Base-by-base conservation (phyloP, 2,329 filamentous ascomycete species). In the Ceratocystis cubensis region DNA sequence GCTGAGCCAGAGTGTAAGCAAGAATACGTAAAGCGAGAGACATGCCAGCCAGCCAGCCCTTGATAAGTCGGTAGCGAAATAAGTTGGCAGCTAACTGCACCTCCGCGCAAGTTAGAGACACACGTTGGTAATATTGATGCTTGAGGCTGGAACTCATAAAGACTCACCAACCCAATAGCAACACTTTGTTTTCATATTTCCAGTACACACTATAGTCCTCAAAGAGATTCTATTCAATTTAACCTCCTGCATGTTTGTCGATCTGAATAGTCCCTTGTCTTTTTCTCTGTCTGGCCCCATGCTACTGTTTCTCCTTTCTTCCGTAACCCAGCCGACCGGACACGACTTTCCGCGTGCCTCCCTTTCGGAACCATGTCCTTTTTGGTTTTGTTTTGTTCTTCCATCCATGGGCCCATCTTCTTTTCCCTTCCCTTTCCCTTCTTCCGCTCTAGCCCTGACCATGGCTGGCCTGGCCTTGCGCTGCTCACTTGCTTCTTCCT, bases 401-500 rank as follows among this genome's bases (percentile, higher is more conserved):
- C 48, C n/a, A 41, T 41, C 10, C 37, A 41, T 41, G 37, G 13
- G 37, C 37, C n/a, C 48, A 22, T 53, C 8, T 53, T 53, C n/a
- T 22, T 53, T 53, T 25, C 22, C 48, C 10, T 22, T 50, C 22
- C 22, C 46, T 48, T 48, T 17, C 6, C 46, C n/a, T 20, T 50
- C 46, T 50, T 20, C 48, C 48, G 48, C 20, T 53, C 20, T 25
- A 20, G 8, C 17, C 48, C 48, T 13, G 17, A 17, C 5, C 20
- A n/a, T 48, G n/a, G 8, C 25, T 25, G 22, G 22, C 50, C 17
- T 17, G 8, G 10, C 53, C 22, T 28, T 57, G 53, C 53, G 15
- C 25, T 57, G 53, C 20, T 63, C 44, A 66, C 46, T 63, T 53
- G 37, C 37, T 22, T 25, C 48, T 53, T 25, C 53, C 22, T 57